Evolutionary conservation across 129 eudicot genomes (phyloP).

Genomic region (Helianthus tuberosus): DNA sequence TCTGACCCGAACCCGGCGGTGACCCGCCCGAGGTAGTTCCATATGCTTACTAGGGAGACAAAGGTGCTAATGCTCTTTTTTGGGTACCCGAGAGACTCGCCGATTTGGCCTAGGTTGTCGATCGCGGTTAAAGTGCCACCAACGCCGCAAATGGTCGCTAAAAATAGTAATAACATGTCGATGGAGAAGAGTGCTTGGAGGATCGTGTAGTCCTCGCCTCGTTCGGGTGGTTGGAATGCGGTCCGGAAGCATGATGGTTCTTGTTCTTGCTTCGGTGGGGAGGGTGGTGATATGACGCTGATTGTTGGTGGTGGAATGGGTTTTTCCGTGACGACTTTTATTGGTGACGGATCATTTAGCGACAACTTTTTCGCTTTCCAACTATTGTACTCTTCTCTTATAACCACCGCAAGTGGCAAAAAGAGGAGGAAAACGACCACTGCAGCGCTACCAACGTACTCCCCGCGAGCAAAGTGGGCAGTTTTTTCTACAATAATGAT

Average conservation of each 20-base stretch:
- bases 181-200: constrained; percentile 86
- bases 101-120: constrained; percentile 84
- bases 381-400: constrained; percentile 52
- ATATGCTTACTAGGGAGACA: constrained; percentile 82
- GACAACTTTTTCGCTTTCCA: constrained; percentile 36
- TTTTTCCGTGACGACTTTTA: constrained; percentile 42
- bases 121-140: constrained; percentile 90
- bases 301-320: constrained; percentile 21
- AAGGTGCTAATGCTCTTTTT: constrained; percentile 63
- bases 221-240: constrained; percentile 60
- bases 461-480: constrained; percentile 36
- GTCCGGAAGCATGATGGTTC: constrained; percentile 57
- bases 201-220: constrained; percentile 89
- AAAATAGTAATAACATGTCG: constrained; percentile 68
- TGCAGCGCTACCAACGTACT: constrained; percentile 46
- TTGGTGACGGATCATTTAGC: constrained; percentile 28
- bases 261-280: constrained; percentile 14
- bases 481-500: constrained; percentile 49
- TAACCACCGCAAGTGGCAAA: constrained; percentile 50
- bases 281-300: constrained; percentile 14
- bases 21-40: constrained; percentile 88
- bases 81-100: constrained; percentile 60
- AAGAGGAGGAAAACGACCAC: constrained; percentile 54
- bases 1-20: constrained; percentile 73
- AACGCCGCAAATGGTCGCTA: constrained; percentile 71